A percentile compares a stretch with the other conserved stretches of the same genome.
Evolutionary conservation across 306 rosid genomes (phyloP).

Genomic region (Arachis stenosperma): DNA sequence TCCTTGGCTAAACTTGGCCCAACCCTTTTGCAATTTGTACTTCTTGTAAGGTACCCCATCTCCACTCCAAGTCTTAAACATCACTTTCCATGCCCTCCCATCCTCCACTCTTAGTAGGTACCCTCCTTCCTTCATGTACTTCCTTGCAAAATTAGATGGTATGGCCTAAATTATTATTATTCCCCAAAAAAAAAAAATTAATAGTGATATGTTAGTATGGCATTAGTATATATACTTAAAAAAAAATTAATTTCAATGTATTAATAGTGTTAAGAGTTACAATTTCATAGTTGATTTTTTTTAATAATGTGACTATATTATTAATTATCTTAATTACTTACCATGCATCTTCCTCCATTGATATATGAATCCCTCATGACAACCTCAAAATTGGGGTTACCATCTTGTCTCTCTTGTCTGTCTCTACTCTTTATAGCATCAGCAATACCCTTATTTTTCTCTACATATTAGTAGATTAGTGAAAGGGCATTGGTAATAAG

Average conservation of each 20-base stretch:
- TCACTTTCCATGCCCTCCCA: not conserved
- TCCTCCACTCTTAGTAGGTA: too few relatives aligned
- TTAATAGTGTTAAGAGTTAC: too few relatives aligned
- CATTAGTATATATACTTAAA: too few relatives aligned
- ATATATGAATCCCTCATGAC: not conserved
- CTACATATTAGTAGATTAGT: too few relatives aligned
- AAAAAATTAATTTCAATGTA: too few relatives aligned
- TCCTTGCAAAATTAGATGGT: not conserved
- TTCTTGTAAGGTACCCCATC: not conserved
- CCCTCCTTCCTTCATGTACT: not conserved
- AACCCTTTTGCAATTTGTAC: slow-evolving; percentile 24
- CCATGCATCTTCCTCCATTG: not conserved
- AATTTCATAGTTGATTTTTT: too few relatives aligned
- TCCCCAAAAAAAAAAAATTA: too few relatives aligned
- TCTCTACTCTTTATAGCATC: too few relatives aligned
- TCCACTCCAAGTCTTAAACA: not conserved
- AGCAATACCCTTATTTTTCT: too few relatives aligned
- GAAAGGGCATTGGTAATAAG: too few relatives aligned
- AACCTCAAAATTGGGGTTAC: not conserved
- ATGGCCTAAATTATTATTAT: not conserved
- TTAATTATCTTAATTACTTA: not conserved
- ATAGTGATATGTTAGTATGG: too few relatives aligned
- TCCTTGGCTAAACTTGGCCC: slow-evolving; percentile 33
- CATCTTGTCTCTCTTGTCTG: too few relatives aligned
- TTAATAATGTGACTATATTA: not conserved